Percentiles rank a stretch among this genome's conserved stretches.
Evolutionary conservation across 345 rosid species (phyloP).

Genomic region (Gossypium australe): DNA sequence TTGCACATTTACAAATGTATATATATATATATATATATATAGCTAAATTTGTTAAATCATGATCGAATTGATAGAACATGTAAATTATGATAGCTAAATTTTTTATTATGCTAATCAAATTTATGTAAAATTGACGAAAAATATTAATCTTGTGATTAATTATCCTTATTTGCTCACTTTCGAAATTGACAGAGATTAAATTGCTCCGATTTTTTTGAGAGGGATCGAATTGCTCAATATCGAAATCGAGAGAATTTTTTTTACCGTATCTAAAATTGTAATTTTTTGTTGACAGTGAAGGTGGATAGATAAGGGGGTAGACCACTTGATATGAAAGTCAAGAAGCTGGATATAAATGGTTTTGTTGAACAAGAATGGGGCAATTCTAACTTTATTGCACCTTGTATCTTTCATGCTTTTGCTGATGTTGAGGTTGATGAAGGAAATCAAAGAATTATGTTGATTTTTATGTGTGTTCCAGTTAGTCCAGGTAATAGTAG

Average conservation of each 20-base stretch:
- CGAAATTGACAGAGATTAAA: too few relatives aligned
- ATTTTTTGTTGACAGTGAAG: slow-evolving; percentile 38
- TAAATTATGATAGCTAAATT: too few relatives aligned
- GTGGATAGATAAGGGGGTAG: slow-evolving; percentile 87
- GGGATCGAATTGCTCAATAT: too few relatives aligned
- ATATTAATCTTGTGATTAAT: too few relatives aligned
- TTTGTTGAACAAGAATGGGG: slow-evolving; percentile 63
- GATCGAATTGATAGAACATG: too few relatives aligned
- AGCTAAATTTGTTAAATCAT: too few relatives aligned
- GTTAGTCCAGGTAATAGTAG: slow-evolving; percentile 89
- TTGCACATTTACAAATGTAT: too few relatives aligned
- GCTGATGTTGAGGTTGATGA: slow-evolving; percentile 33
- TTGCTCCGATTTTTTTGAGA: background rate
- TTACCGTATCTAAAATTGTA: background rate
- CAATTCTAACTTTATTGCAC: slow-evolving; percentile 50
- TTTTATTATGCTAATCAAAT: too few relatives aligned
- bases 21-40: too few relatives aligned
- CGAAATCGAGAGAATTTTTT: too few relatives aligned
- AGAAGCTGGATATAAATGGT: slow-evolving; percentile 45
- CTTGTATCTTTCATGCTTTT: slow-evolving; percentile 59
- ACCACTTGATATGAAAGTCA: slow-evolving; percentile 53
- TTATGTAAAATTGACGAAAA: too few relatives aligned
- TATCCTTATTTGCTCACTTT: too few relatives aligned
- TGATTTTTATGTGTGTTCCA: slow-evolving; percentile 82
- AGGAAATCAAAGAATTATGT: slow-evolving; percentile 33